Evolutionary conservation across 208 protist species (phyloP), one percentile per base, ranked within the genome.

Genomic region (Naegleria gruberi): DNA sequence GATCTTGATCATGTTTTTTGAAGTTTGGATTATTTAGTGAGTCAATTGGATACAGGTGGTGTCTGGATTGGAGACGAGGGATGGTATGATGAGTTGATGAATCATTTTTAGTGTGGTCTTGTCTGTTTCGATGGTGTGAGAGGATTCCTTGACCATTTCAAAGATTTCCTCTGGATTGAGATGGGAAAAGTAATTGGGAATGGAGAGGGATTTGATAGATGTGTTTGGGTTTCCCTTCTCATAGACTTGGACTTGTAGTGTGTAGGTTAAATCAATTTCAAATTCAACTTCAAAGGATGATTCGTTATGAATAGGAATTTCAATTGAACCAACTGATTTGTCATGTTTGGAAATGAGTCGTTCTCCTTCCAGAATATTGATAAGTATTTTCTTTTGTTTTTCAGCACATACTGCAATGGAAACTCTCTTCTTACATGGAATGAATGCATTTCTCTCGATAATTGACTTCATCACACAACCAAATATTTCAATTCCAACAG

Each of bases 341-440:
- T 98, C 98, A 93, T 99, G 96, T 93, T 98, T 97, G 82, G 97
- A 98, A 94, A 98, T 97, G 17, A 93, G 89, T 57, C 97, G 93
- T 93, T 99, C 98, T 81, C 98, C 98, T 93, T 99, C 97, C 91
- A 96, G 99, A 17, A 99, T 45, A 10, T 92, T 55, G 3, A 91
- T 91, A 0, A 10, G 0, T 90, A 94, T 23, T 74, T 26, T 37
- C 4, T 19, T 3, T 86, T 90, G 85, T 3, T 93, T 86, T 30
- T 93, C 91, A 46, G 4, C 65, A 23, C 84, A 37, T 17, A 91
- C 92, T 10, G 91, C 88, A 57, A 93, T 93, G 0, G 40, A 81
- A 4, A 93, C 57, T 3, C 1, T 8, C 92, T 98, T 98, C 91
- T 96, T 97, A 44, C 96, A 95, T 43, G 97, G 97, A 91, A 99